Conservation (phyloP, 768 basidiomycete genomes). For the Hericium coralloides region DNA sequence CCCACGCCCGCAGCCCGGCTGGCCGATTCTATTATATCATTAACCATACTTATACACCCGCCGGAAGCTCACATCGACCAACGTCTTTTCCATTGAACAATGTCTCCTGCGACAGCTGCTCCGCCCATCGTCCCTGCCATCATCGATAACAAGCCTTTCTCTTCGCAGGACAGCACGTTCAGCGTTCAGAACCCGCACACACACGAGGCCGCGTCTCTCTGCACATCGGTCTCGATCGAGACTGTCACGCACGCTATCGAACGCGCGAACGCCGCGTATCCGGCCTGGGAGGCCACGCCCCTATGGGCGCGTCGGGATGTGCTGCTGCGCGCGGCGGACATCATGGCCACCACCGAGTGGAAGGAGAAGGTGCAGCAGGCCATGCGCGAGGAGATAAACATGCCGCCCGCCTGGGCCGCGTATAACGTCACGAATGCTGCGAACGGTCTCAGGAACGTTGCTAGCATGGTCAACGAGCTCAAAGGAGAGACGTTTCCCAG, state of each 20-base stretch:
- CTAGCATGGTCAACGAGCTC: slow-evolving; percentile 28
- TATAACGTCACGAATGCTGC: slow-evolving; percentile 20
- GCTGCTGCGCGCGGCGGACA: slow-evolving; percentile 2
- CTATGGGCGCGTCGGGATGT: slow-evolving; percentile 1
- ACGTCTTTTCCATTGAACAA: not conserved
- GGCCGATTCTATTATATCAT: too few species aligned
- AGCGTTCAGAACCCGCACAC: not conserved
- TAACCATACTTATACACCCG: too few species aligned
- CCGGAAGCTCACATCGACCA: not conserved
- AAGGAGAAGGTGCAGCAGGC: not conserved
- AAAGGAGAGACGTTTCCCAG: slow-evolving; percentile 38
- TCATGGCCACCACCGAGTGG: slow-evolving; percentile 4
- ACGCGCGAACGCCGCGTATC: slow-evolving; percentile 3
- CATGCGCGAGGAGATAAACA: slow-evolving; percentile 3
- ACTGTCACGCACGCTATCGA: slow-evolving; percentile 3
- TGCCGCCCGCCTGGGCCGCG: slow-evolving; percentile 1
- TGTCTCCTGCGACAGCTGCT: not conserved
- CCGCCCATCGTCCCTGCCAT: not conserved
- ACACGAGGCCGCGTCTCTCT: not conserved
- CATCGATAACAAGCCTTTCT: not conserved
- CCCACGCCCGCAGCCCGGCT: too few species aligned
- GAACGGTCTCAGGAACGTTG: slow-evolving; percentile 23
- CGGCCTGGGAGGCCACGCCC: slow-evolving; percentile 8
- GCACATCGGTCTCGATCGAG: not conserved
- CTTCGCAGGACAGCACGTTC: not conserved